Conservation (phyloP, 768 basidiomycete species). For the Floccularia luteovirens region DNA sequence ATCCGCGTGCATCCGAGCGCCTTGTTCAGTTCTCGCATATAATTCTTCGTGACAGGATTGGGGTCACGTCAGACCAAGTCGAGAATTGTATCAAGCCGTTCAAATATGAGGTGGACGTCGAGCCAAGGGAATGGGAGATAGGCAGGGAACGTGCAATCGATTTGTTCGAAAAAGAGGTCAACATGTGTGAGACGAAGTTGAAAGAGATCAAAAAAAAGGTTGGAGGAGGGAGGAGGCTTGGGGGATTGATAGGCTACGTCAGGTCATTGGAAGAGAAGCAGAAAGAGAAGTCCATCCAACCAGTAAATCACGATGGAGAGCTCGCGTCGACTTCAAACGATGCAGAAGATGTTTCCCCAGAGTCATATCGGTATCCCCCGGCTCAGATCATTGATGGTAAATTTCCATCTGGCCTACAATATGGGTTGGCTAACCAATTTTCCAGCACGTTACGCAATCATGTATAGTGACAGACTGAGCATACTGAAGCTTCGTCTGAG, state of each 20-base stretch:
- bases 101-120: conserved; percentile 97
- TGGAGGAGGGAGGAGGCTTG: conserved; percentile 78
- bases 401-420: conserved; percentile 12
- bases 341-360: conserved; percentile 37
- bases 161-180: conserved; percentile 78
- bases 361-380: conserved; percentile 86
- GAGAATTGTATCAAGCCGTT: conserved; percentile 99
- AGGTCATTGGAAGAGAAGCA: conserved; percentile 73
- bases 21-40: conserved; percentile 89
- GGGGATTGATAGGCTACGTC: conserved; percentile 72
- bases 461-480: conserved; percentile 74
- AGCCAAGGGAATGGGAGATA: conserved; percentile 84
- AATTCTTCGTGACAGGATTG: conserved; percentile 89
- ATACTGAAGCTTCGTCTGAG: conserved; percentile 82
- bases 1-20: conserved; percentile 83
- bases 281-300: conserved; percentile 49
- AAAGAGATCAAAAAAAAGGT: conserved; percentile 83
- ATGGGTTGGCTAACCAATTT: conserved; percentile 7
- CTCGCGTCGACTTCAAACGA: conserved; percentile 15
- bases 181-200: conserved; percentile 80
- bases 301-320: conserved; percentile 28
- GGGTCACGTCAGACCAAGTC: conserved; percentile 95
- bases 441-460: conserved; percentile 85
- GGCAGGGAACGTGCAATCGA: conserved; percentile 72
- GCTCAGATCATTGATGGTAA: conserved; percentile 89